Evolutionary conservation across 2,329 filamentous ascomycete species (phyloP), one percentile per base, ranked within the genome.

Genomic region (Sclerotinia borealis): DNA sequence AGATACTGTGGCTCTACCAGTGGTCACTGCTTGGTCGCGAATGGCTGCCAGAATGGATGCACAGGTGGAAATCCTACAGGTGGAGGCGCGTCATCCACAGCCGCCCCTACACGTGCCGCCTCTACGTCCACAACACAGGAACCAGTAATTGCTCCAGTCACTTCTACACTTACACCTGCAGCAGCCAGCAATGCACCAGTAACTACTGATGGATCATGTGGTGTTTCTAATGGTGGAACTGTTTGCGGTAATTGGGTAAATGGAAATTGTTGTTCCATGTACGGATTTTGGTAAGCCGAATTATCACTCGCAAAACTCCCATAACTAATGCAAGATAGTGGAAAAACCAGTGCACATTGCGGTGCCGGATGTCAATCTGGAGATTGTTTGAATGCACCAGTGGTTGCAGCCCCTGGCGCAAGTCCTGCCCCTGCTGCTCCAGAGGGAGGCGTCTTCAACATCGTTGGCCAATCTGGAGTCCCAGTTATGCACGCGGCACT

Each of bases 401-500:
- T 70, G 5, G 70, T 74, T 27, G 67, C 77, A 45, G 71, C 68
- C 36, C 72, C 72, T 31, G 70, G 69, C 25, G 66, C 73, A 13
- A 70, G 65, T 61, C 77, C 80, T 27, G 80, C 80, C 48, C 79
- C 80, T 37, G 74, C 72, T 17, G 77, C 78, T 62, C 69, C 76
- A 17, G 79, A 78, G 54, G 77, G 78, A 39, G 81, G 80, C 37
- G 74, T 73, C 41, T 80, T 85, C 68, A 73, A 74, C 2, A 72
- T 83, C 41, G 77, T 82, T 61, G 84, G 83, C 22, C 75, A 79
- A 63, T 83, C 82, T 59, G 85, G 85, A 67, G 84, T 86, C n/a
- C 83, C 84, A 47, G 83, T 79, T 19, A 87, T 87, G 85, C 83
- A 85, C 68, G 84, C 83, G 66, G 82, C 79, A 68, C 77, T 87